These are phyloP conservation scores for Triangularia verruculosa DNA, from an alignment of 2,329 filamentous ascomycete species.

Conservation along the genomic window DNA sequence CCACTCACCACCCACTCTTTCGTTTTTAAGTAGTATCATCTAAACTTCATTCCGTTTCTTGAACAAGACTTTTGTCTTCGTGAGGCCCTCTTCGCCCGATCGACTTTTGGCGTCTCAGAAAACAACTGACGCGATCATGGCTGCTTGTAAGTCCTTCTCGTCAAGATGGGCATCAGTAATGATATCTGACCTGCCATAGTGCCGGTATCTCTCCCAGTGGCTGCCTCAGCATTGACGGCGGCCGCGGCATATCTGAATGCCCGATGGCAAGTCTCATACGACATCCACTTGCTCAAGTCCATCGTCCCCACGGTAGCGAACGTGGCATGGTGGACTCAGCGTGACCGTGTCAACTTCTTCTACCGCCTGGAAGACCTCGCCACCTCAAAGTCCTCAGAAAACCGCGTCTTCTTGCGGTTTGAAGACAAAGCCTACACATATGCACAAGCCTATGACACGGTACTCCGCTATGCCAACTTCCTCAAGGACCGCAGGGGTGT, in stretches of 20 bases:
- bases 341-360: slow-evolving; percentile 67
- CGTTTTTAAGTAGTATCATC: too few relatives aligned
- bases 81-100: too few relatives aligned
- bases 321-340: slow-evolving; percentile 47
- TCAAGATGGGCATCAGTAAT: neutral
- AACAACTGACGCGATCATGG: slow-evolving; percentile 15
- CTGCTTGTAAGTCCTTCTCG: slow-evolving; percentile 18
- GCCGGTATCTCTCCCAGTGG: slow-evolving; percentile 44
- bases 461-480: slow-evolving; percentile 73
- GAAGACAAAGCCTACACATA: slow-evolving; percentile 70
- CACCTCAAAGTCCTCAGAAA: slow-evolving; percentile 46
- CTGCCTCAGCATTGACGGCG: slow-evolving; percentile 61
- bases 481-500: slow-evolving; percentile 63
- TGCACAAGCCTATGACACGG: slow-evolving; percentile 67
- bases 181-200: slow-evolving; percentile 35
- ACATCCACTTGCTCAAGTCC: slow-evolving; percentile 57
- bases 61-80: too few relatives aligned
- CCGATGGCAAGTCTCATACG: slow-evolving; percentile 63
- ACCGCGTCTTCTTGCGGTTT: slow-evolving; percentile 62
- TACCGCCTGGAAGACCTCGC: slow-evolving; percentile 71
- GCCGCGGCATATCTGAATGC: slow-evolving; percentile 77
- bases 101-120: neutral
- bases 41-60: too few relatives aligned
- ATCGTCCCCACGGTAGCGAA: slow-evolving; percentile 46
- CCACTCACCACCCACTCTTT: neutral